Evolutionary conservation across 306 rosid species (phyloP).

Genomic region (Hippophae rhamnoides): DNA sequence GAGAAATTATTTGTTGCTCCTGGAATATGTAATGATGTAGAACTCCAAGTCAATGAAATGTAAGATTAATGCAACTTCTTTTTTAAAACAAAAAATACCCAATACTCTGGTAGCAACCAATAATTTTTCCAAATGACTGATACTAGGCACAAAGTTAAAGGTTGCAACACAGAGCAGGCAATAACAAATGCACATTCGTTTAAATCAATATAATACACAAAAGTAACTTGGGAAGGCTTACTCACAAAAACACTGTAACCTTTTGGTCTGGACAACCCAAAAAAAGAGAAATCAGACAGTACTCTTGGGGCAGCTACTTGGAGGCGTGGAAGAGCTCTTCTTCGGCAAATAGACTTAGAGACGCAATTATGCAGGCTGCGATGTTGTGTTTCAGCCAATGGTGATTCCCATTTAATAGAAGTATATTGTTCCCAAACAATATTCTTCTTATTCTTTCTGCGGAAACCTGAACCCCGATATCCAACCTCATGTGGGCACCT

Average conservation of each 20-base stretch:
- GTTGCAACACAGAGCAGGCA: too few relatives aligned
- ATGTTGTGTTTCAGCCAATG: conserved; percentile 19
- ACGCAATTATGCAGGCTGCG: conserved; percentile 24
- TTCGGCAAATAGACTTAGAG: conserved; percentile 45
- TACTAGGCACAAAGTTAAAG: too few relatives aligned
- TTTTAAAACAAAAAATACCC: too few relatives aligned
- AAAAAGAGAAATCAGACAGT: conserved; percentile 46
- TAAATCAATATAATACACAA: neutral
- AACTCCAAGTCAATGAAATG: too few relatives aligned
- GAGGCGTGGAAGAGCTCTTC: conserved; percentile 21
- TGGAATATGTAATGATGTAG: too few relatives aligned
- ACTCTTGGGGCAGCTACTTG: conserved; percentile 32
- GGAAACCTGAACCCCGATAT: conserved; percentile 28
- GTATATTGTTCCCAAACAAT: conserved; percentile 32
- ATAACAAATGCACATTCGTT: too few relatives aligned
- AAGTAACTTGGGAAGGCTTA: conserved; percentile 8
- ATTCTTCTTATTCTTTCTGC: conserved; percentile 28
- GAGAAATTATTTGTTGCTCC: too few relatives aligned
- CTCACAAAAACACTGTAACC: conserved; percentile 39
- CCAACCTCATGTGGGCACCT: conserved; percentile 33
- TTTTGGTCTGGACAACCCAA: conserved; percentile 30
- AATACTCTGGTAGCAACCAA: too few relatives aligned
- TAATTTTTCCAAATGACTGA: too few relatives aligned
- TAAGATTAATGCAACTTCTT: too few relatives aligned
- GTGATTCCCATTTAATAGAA: conserved; percentile 28